Evolutionary conservation across 768 basidiomycete species (phyloP).

Genomic region (Hygrophoropsis aurantiaca): DNA sequence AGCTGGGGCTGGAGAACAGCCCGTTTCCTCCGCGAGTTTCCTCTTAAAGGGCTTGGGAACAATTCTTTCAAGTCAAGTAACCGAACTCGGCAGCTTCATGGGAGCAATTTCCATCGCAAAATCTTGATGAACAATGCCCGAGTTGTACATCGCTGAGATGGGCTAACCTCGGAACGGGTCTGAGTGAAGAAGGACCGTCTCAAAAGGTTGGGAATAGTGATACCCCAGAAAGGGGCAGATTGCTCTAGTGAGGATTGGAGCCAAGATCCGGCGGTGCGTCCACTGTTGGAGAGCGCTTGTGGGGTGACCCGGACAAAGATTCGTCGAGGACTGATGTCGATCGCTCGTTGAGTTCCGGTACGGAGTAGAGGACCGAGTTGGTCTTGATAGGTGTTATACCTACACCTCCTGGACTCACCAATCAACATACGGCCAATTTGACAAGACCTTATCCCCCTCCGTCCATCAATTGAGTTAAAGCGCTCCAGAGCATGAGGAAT

Average conservation of each 20-base stretch:
- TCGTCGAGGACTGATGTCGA: neutral
- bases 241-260: neutral
- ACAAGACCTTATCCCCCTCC: neutral
- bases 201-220: too few species aligned
- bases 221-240: neutral
- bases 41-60: conserved; percentile 20
- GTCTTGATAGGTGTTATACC: neutral
- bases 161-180: conserved; percentile 1
- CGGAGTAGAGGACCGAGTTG: neutral
- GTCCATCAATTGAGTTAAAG: conserved; percentile 16
- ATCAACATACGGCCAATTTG: neutral
- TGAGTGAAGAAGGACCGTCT: too few species aligned
- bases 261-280: neutral
- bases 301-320: neutral
- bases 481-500: conserved; percentile 17
- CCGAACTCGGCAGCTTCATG: conserved; percentile 20
- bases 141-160: conserved; percentile 6
- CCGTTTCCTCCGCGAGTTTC: conserved; percentile 20
- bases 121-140: conserved; percentile 8
- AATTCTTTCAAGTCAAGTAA: conserved; percentile 22
- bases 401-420: neutral
- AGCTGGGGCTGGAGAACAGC: conserved; percentile 9
- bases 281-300: neutral
- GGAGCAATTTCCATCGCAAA: neutral
- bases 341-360: neutral